These are phyloP conservation scores for Cryptosporidium ubiquitum DNA, from an alignment of 169 alveolate species.

Conservation along the genomic window DNA sequence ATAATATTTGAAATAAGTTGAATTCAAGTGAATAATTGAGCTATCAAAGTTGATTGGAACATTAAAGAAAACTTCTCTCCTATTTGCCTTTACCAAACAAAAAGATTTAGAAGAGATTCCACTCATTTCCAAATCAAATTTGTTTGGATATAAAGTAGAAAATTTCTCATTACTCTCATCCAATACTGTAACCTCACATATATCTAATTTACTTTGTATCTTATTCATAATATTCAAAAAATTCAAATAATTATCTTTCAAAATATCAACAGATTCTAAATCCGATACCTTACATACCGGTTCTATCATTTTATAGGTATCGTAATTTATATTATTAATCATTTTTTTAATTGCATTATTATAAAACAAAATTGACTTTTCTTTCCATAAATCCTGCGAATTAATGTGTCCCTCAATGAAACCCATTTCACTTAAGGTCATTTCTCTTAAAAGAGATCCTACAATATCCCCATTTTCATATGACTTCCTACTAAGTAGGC, in stretches of 20 bases:
- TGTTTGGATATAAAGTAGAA: conserved; percentile 23
- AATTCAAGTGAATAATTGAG: not conserved
- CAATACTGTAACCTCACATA: not conserved
- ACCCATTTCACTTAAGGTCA: conserved; percentile 88
- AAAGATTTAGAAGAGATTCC: conserved; percentile 7
- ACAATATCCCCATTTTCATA: conserved; percentile 78
- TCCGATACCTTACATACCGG: not conserved
- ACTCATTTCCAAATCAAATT: conserved; percentile 20
- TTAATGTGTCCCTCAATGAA: conserved; percentile 85
- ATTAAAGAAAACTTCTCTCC: not conserved
- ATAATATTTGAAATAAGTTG: conserved; percentile 18
- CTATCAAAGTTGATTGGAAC: conserved; percentile 28
- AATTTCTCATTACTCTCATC: not conserved
- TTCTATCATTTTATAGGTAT: not conserved
- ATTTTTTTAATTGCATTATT: not conserved
- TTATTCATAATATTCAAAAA: not conserved
- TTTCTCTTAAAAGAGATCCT: conserved; percentile 82
- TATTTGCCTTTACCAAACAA: not conserved
- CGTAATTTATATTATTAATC: not conserved
- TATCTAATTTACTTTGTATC: not conserved
- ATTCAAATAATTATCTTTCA: not conserved
- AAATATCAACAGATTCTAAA: not conserved
- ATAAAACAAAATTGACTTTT: not conserved
- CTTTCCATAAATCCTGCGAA: conserved; percentile 83
- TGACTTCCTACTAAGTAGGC: conserved; percentile 42